A percentile compares a stretch with the other conserved stretches of the same genome.
Conservation (phyloP, 208 protist species). For the Wallacemonas sp. region DNA sequence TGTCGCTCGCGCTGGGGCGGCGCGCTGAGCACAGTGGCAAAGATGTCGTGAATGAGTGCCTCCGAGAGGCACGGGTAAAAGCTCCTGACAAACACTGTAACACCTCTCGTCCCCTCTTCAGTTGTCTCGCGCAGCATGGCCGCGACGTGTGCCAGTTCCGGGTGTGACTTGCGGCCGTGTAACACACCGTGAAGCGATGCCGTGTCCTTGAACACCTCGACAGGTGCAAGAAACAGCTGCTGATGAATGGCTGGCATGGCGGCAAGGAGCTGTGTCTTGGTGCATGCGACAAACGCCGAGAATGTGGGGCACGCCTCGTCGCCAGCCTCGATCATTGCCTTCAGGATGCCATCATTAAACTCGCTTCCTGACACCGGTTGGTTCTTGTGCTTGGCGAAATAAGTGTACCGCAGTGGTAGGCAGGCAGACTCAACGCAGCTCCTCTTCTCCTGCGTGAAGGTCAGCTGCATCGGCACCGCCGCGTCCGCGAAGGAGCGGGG, state of each 20-base stretch:
- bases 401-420: constrained; percentile 46
- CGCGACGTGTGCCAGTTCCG: constrained; percentile 43
- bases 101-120: constrained; percentile 29
- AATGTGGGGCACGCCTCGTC: constrained; percentile 16
- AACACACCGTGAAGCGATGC: constrained; percentile 58
- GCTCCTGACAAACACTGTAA: constrained; percentile 45
- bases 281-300: constrained; percentile 50
- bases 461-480: constrained; percentile 30
- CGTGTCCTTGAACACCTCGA: constrained; percentile 76
- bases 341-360: constrained; percentile 39
- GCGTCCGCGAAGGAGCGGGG: constrained; percentile 31
- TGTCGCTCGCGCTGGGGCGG: neutral
- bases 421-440: neutral
- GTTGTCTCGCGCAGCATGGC: constrained; percentile 53
- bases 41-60: constrained; percentile 55
- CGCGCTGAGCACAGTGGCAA: constrained; percentile 17
- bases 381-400: constrained; percentile 50
- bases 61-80: constrained; percentile 45
- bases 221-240: constrained; percentile 35
- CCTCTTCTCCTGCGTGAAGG: constrained; percentile 45
- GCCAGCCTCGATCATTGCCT: neutral
- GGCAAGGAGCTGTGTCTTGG: constrained; percentile 26
- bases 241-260: constrained; percentile 26
- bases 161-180: constrained; percentile 50
- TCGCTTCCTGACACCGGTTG: constrained; percentile 20